These are phyloP conservation scores for Venturia carpophila DNA, from an alignment of 2,329 filamentous ascomycete genomes.

Conservation along the genomic window DNA sequence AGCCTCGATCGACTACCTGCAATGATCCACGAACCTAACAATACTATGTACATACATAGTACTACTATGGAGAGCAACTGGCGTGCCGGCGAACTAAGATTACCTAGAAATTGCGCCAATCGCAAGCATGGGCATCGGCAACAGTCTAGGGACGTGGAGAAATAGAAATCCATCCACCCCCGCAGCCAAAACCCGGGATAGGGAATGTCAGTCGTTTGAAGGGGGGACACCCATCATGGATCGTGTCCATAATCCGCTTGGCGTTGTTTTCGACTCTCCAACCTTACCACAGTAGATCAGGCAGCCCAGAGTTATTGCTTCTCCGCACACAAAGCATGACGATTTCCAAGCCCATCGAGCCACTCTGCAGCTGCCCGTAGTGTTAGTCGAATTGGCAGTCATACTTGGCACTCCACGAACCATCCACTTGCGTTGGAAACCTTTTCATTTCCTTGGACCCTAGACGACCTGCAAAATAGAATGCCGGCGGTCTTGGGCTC, in stretches of 20 bases:
- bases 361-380: not conserved
- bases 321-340: not conserved
- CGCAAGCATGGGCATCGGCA: not conserved
- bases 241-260: not conserved
- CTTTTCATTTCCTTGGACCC: not conserved
- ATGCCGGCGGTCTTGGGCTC: not conserved
- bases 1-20: not conserved
- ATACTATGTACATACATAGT: no score
- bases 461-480: not conserved
- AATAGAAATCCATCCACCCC: not conserved
- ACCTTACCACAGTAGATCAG: not conserved
- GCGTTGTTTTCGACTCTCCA: not conserved
- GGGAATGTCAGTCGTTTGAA: not conserved
- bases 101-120: not conserved
- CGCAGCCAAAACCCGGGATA: not conserved
- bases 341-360: not conserved
- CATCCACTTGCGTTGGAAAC: not conserved
- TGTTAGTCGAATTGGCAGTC: not conserved
- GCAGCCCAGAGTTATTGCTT: not conserved
- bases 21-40: not conserved
- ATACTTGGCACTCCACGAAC: not conserved
- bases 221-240: not conserved
- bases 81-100: not conserved
- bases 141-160: not conserved
- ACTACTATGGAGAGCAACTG: no score